Evolutionary conservation across 176 grass and related monocot species (phyloP).

Genomic region (Zizania latifolia): DNA sequence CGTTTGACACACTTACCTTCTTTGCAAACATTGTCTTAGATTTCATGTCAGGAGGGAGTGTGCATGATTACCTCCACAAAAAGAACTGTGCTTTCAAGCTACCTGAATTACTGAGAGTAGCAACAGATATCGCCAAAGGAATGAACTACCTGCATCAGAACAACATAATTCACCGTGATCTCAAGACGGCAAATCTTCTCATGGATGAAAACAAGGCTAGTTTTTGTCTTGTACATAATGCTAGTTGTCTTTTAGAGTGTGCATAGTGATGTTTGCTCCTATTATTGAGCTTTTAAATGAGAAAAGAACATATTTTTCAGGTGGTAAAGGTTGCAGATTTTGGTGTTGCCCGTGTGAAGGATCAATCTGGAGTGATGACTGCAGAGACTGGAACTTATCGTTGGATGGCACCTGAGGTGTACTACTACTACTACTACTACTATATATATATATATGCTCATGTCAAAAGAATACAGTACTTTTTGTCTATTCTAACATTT

Average conservation of each 20-base stretch:
- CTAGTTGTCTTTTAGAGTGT: background rate
- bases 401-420: conserved; percentile 95
- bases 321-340: conserved; percentile 94
- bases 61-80: conserved; percentile 74
- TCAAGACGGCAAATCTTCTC: conserved; percentile 85
- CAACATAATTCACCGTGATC: conserved; percentile 80
- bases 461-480: background rate
- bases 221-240: conserved; percentile 1
- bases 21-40: conserved; percentile 39
- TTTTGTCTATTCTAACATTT: background rate
- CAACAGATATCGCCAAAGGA: conserved; percentile 69
- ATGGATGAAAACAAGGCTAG: conserved; percentile 85
- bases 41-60: conserved; percentile 73
- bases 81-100: conserved; percentile 56
- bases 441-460: background rate
- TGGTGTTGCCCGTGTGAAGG: conserved; percentile 86
- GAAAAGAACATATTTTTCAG: conserved; percentile 15
- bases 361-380: conserved; percentile 84
- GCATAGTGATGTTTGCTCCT: background rate
- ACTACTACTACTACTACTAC: no score
- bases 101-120: conserved; percentile 53
- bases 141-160: conserved; percentile 88
- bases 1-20: background rate
- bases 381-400: conserved; percentile 95
- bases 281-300: background rate